Conservation (phyloP, 805 yeast species). For the Saccharomycopsis sp. region DNA sequence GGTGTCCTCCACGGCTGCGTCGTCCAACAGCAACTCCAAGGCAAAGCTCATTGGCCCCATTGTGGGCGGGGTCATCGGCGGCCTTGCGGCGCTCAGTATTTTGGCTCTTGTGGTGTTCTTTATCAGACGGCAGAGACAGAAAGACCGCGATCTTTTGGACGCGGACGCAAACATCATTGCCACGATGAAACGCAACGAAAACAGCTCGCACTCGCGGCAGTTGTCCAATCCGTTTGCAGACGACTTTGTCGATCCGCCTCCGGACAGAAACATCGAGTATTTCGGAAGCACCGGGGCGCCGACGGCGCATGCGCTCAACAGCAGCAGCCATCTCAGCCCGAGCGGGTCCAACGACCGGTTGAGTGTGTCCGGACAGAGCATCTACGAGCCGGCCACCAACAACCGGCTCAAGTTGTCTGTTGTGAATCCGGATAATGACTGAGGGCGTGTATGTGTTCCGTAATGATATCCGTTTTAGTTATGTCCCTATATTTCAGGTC, state of each 20-base stretch:
- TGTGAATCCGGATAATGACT: conserved; percentile 18
- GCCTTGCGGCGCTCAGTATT: conserved; percentile 19
- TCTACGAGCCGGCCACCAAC: neutral
- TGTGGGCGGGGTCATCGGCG: conserved; percentile 22
- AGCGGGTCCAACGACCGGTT: neutral
- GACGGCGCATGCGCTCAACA: conserved; percentile 2
- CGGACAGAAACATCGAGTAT: neutral
- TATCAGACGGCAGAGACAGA: conserved; percentile 20
- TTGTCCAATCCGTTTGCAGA: conserved; percentile 21
- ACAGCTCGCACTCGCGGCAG: conserved; percentile 8
- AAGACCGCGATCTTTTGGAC: conserved; percentile 21
- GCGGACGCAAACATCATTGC: conserved; percentile 22
- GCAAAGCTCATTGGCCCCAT: conserved; percentile 21
- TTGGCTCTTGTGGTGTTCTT: conserved; percentile 18
- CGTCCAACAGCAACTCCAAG: conserved; percentile 5
- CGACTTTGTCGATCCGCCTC: conserved; percentile 16
- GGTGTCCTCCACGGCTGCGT: conserved; percentile 6
- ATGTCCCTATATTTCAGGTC: neutral
- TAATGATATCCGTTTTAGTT: neutral
- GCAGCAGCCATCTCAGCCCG: neutral
- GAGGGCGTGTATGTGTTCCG: neutral
- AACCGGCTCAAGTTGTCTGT: conserved; percentile 15
- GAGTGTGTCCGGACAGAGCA: conserved; percentile 5
- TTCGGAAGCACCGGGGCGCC: conserved; percentile 5
- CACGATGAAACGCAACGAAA: conserved; percentile 17